Base-by-base conservation (phyloP, 2,329 filamentous ascomycete genomes). In the Truncatella angustata region DNA sequence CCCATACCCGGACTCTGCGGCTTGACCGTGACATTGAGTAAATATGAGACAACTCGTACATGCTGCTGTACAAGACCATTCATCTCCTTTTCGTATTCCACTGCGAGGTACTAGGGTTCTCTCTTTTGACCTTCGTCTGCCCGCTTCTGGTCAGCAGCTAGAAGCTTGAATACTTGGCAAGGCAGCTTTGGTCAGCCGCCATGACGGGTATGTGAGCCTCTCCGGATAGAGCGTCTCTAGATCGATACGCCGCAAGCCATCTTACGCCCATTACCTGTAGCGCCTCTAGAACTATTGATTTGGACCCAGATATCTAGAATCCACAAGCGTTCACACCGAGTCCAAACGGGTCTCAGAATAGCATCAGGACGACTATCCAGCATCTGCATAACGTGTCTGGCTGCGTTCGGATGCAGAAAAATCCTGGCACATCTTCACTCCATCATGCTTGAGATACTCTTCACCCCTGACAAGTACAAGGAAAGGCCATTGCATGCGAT, bases 241-340 rank as follows among this genome's bases (percentile, higher is more conserved):
- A 21, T 20, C 11, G 14, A 43, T 20, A 10, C 24, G 40, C 14
- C 40, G 10, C 10, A 9, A 12, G 24, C 40, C 18, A 26, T 21
- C 40, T 43, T 26, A 16, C 20, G 11, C 40, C 40, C 28, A 12
- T n/a, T 9, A 37, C 28, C 20, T 10, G 30, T 34, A 34, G 16
- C 45, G 34, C 32, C 45, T 16, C 21, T 16, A 14, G 32, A 23
- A 49, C 45, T 49, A 49, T 49, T 34, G 45, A 39, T 49, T 49
- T 28, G 14, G 45, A 23, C 45, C 26, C n/a, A 16, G 37, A 34
- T 30, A 12, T 24, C 12, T 12, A 34, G 12, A 12, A 34, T 39
- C 30, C 32, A 44, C 40, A 44, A 44, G 14, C 18, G 14, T 28
- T 16, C 11, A 2, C 14, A 24, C 10, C 26, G 32, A 9, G 45